Base-by-base conservation (phyloP, 768 basidiomycete genomes). In the Butyriboletus loyo region DNA sequence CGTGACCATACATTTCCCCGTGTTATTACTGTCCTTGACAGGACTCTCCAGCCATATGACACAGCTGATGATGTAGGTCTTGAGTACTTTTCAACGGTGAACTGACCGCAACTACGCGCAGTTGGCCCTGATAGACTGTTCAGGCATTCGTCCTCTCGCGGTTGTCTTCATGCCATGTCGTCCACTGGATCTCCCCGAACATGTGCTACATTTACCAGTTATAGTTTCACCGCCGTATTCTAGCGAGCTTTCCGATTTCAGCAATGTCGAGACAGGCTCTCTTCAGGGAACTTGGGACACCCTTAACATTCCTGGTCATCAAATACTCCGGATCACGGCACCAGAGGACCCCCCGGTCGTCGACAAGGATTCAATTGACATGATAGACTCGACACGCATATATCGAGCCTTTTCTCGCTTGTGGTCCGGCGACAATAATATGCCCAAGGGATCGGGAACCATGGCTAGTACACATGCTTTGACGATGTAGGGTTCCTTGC, bases 131-230 rank as follows among this genome's bases (percentile, higher is more conserved):
- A 73, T 74, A 67, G 64, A 64, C 47, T 57, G 61, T 62, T 60
- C 67, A 52, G 70, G 69, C 46, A 69, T 73, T 60, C 84, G 78
- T 49, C 87, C 87, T 30, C 72, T 90, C 57, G 88, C 85, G 22
- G 73, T 90, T 54, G 72, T 89, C 50, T 87, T 82, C 68, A 68
- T 88, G 41, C 88, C 88, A 45, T 75, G 75, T 53, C 59, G 70
- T 21, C 67, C 75, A 52, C 64, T 68, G 10, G 54, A 49, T 41
- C 61, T 72, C 1, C 71, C 72, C 22, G 65, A 69, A 37, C 77
- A 78, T 56, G 72, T 76, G 21, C 57, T 73, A 17, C 86, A 84
- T 68, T 77, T 90, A 46, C 87, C 88, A 3, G 76, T 89, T 40
- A 57, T 82, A 45, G 63, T 69, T 38, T 60, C 67, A 19, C 50